Base-by-base conservation (phyloP, 306 rosid species). In the Betula pendula region DNA sequence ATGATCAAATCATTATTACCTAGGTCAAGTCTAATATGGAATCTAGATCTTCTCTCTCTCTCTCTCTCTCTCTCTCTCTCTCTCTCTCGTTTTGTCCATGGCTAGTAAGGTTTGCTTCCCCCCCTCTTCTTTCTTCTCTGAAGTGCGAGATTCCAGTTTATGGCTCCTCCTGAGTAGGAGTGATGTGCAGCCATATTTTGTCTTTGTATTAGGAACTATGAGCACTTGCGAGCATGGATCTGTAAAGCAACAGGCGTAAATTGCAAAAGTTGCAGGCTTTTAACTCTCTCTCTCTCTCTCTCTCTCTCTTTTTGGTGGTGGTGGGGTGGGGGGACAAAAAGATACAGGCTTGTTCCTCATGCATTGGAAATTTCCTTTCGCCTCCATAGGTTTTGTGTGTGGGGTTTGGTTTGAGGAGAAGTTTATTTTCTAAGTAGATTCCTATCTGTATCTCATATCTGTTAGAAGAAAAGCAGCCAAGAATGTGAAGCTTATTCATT, bases 361-460 rank as follows among this genome's bases (percentile, higher is more conserved):
- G n/a, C 6, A 40, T 43, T 38, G 81, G 29, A 60, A n/a, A 52
- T 22, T 22, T 51, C 50, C 8, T 19, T 70, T 29, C 24, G 44
- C 27, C 3, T 24, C 38, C 62, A 55, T 22, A 11, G 19, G 67
- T 16, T 56, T 69, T 35, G 60, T 6, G 8, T 38, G 42, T 20
- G 58, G 52, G 47, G 50, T 73, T 49, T 13, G 74, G 19, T 33
- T 5, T 68, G 12, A 6, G 72, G 20, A 67, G 49, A 66, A 56
- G 63, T 24, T 4, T 51, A 22, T 51, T 22, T 65, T 42, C 25
- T 76, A 72, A 53, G 52, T 69, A 76, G 16, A 60, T 44, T 51
- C 27, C 49, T 56, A 15, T 47, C 50, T 10, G 16, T 15, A 17
- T 47, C 50, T 43, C 4, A 2, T 47, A 47, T 1, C 16, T 2